Conservation (phyloP, 345 rosid genomes). For the Microcos paniculata region DNA sequence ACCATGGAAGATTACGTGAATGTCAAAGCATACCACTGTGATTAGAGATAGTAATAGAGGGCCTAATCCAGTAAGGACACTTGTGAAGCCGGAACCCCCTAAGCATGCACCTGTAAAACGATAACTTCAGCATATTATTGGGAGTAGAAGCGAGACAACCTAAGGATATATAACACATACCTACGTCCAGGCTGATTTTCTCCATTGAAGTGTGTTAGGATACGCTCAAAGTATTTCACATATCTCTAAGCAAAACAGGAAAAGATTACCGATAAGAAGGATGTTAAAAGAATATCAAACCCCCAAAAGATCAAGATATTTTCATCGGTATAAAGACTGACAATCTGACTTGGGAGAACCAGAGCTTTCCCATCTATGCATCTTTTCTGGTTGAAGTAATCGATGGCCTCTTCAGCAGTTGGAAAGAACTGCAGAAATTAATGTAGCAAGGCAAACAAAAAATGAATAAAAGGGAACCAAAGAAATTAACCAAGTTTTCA, state of each 20-base stretch:
- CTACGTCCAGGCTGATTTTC: constrained; percentile 73
- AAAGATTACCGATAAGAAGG: constrained; percentile 18
- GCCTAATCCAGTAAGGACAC: constrained; percentile 96
- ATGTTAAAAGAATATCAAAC: constrained; percentile 4
- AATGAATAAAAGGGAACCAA: not conserved
- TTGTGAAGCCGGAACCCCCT: constrained; percentile 87
- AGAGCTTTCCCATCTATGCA: constrained; percentile 89
- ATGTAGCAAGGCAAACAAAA: constrained; percentile 18
- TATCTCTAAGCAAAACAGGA: constrained; percentile 52
- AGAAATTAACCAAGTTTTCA: constrained; percentile 8
- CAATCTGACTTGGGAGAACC: constrained; percentile 95
- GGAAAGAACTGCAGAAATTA: constrained; percentile 72
- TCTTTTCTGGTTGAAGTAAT: constrained; percentile 91
- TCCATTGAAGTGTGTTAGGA: constrained; percentile 55
- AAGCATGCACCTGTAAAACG: constrained; percentile 74
- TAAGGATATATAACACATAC: constrained; percentile 37
- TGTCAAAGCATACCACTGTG: constrained; percentile 58
- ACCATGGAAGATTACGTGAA: constrained; percentile 2
- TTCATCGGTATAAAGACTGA: constrained; percentile 42
- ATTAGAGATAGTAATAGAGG: constrained; percentile 71
- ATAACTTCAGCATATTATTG: constrained; percentile 14
- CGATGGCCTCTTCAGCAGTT: constrained; percentile 81
- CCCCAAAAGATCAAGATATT: constrained; percentile 18
- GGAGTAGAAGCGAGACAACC: constrained; percentile 12
- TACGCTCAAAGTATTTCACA: constrained; percentile 71